These are phyloP conservation scores for Phoma sp. DNA, from an alignment of 2,329 filamentous ascomycete species.

Conservation along the genomic window DNA sequence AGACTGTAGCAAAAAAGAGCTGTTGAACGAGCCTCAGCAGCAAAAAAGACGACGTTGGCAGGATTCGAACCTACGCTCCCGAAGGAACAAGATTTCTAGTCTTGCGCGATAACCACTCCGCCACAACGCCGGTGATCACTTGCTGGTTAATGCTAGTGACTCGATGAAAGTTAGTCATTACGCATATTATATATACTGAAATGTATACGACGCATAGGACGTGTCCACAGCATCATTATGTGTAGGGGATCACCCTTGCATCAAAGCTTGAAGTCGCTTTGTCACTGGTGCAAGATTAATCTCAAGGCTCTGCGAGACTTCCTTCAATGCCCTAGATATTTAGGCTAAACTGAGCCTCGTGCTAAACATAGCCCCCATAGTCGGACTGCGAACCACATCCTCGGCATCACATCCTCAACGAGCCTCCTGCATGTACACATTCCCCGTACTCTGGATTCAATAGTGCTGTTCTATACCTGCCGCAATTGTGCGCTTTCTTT, in stretches of 20 bases:
- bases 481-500: background rate
- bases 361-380: constrained; percentile 17
- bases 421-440: constrained; percentile 13
- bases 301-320: background rate
- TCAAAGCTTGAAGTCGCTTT: too few relatives aligned
- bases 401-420: constrained; percentile 2
- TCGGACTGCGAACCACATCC: constrained; percentile 3
- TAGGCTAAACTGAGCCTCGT: background rate
- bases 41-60: constrained; percentile 39
- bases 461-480: constrained; percentile 17
- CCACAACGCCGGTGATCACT: constrained; percentile 40
- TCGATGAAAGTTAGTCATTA: background rate
- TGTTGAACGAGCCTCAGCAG: background rate
- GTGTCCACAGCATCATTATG: too few relatives aligned
- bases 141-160: constrained; percentile 9
- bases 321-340: background rate
- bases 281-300: background rate
- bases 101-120: constrained; percentile 53
- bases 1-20: background rate
- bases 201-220: background rate
- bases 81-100: constrained; percentile 53
- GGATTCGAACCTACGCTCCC: constrained; percentile 52
- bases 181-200: background rate
- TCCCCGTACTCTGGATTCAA: constrained; percentile 8
- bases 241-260: too few relatives aligned